Evolutionary conservation across 345 rosid species (phyloP).

Genomic region (Erodium maritimum): DNA sequence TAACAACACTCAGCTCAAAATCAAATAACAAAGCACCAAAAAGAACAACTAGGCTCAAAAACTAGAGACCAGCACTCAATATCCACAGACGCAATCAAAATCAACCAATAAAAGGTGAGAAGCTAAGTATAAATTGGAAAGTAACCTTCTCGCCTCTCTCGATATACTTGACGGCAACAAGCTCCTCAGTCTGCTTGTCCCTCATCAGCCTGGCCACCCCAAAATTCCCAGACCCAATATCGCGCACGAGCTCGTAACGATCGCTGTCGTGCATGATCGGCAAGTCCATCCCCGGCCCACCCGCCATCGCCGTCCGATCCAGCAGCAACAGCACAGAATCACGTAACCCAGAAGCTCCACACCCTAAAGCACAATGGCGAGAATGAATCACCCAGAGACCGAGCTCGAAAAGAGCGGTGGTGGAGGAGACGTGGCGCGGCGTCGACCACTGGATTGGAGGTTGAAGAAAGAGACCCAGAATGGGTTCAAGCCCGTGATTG

Average conservation of each 20-base stretch:
- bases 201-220: constrained; percentile 76
- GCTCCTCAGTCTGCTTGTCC: constrained; percentile 54
- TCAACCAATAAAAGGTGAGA: not conserved
- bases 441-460: not conserved
- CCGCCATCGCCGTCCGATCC: constrained; percentile 70
- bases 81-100: not conserved
- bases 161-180: constrained; percentile 81
- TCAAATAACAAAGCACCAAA: no score
- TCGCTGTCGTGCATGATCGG: constrained; percentile 79
- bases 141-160: constrained; percentile 74
- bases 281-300: constrained; percentile 78
- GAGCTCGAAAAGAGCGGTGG: no score
- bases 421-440: no score
- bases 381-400: not conserved
- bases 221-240: constrained; percentile 74
- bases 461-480: not conserved
- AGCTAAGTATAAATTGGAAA: constrained; percentile 11
- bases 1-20: no score
- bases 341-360: not conserved
- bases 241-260: constrained; percentile 61
- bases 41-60: no score
- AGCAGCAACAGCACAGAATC: constrained; percentile 15
- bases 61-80: not conserved
- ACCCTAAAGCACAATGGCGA: not conserved
- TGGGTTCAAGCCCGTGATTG: not conserved